Percentiles rank a stretch among this genome's conserved stretches.
Evolutionary conservation across 2,329 filamentous ascomycete species (phyloP).

Genomic region (Colletotrichum lupini): DNA sequence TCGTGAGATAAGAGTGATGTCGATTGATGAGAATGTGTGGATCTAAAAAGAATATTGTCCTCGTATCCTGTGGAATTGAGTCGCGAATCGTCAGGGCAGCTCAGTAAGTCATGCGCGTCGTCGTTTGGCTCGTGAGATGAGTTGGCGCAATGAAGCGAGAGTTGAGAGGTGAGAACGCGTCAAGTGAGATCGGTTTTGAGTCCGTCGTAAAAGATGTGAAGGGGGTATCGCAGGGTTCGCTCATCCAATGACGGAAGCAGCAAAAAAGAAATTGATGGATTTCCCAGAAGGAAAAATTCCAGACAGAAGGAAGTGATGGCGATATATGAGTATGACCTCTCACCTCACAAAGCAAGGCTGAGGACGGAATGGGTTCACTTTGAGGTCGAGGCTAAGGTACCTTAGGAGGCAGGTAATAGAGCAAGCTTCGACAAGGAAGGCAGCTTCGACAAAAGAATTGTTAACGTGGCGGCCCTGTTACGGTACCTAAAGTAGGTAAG

Average conservation of each 20-base stretch:
- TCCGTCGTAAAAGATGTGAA: neutral
- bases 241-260: neutral
- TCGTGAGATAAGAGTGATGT: neutral
- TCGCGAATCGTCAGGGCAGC: neutral
- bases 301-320: neutral
- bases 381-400: conserved; percentile 18
- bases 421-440: neutral
- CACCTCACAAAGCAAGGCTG: conserved; percentile 23
- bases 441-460: conserved; percentile 27
- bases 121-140: neutral
- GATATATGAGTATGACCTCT: conserved; percentile 10
- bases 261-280: neutral
- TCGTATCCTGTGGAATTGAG: neutral
- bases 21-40: neutral
- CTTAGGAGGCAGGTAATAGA: neutral
- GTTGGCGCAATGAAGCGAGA: conserved; percentile 7
- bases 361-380: neutral
- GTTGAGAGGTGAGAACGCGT: conserved; percentile 17
- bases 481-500: neutral
- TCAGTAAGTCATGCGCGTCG: conserved; percentile 17
- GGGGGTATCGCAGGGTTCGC: neutral
- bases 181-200: neutral
- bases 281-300: neutral
- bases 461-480: conserved; percentile 14
- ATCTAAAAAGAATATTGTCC: neutral